A percentile compares a stretch with the other conserved stretches of the same genome.
These are phyloP conservation scores for Fusarium verrucosum DNA, from an alignment of 2,329 filamentous ascomycete species.

Conservation along the genomic window DNA sequence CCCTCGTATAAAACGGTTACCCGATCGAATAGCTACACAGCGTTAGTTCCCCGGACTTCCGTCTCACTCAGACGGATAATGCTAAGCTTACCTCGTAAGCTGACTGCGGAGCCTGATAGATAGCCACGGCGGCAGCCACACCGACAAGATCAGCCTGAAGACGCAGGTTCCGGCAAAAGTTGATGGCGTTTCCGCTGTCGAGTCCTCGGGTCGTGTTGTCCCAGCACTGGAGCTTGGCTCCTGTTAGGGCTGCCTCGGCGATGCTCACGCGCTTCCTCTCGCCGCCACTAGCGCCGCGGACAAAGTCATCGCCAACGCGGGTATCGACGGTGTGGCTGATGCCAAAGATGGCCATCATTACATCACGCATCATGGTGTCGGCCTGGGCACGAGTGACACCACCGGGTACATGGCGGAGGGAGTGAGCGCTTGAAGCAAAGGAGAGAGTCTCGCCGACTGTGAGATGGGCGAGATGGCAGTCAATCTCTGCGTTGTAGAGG, in stretches of 20 bases:
- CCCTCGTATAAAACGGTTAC: slow-evolving; percentile 74
- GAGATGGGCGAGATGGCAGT: slow-evolving; percentile 73
- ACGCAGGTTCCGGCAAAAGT: slow-evolving; percentile 42
- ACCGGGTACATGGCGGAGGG: slow-evolving; percentile 63
- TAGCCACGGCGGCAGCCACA: slow-evolving; percentile 43
- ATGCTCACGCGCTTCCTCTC: slow-evolving; percentile 83
- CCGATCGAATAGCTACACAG: slow-evolving; percentile 69
- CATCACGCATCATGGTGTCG: slow-evolving; percentile 53
- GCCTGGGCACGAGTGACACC: slow-evolving; percentile 24
- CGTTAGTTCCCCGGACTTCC: slow-evolving; percentile 47
- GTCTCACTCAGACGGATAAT: background rate
- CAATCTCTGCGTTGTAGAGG: slow-evolving; percentile 71
- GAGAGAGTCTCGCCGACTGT: slow-evolving; percentile 71
- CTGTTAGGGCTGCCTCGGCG: slow-evolving; percentile 66
- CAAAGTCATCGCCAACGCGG: slow-evolving; percentile 73
- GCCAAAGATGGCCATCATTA: slow-evolving; percentile 78
- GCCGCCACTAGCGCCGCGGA: slow-evolving; percentile 78
- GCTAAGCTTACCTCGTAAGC: slow-evolving; percentile 58
- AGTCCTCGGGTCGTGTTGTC: slow-evolving; percentile 46
- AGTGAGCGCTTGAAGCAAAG: slow-evolving; percentile 70
- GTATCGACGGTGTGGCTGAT: slow-evolving; percentile 79
- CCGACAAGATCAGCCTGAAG: slow-evolving; percentile 43
- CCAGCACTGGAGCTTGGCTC: slow-evolving; percentile 47
- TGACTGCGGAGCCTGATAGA: slow-evolving; percentile 71
- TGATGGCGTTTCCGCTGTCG: slow-evolving; percentile 45